Evolutionary conservation across 208 protist species (phyloP).

Genomic region (Trypanosoma congolense): DNA sequence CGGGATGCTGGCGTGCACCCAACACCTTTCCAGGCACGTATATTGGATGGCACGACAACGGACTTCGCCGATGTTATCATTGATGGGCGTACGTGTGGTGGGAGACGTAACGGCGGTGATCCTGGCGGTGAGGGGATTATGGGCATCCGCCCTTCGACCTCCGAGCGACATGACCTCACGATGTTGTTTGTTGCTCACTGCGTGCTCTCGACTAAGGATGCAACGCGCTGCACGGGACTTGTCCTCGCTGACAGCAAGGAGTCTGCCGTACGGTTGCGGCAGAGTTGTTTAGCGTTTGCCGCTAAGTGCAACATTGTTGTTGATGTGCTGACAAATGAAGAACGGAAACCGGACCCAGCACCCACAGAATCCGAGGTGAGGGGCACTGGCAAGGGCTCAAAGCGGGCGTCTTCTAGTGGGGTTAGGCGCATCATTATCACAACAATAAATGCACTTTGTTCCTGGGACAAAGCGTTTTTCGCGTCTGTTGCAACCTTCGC

Average conservation of each 20-base stretch:
- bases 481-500: constrained; percentile 12
- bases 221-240: constrained; percentile 21
- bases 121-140: constrained; percentile 28
- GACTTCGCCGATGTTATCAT: constrained; percentile 70
- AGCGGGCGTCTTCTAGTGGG: background rate
- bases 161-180: constrained; percentile 43
- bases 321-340: constrained; percentile 6
- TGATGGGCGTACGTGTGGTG: constrained; percentile 44
- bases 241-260: constrained; percentile 30
- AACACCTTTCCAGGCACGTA: constrained; percentile 45
- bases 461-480: constrained; percentile 16
- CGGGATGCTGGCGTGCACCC: constrained; percentile 21
- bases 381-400: background rate
- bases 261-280: constrained; percentile 14
- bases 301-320: constrained; percentile 9
- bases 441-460: constrained; percentile 11
- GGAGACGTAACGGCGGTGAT: constrained; percentile 6
- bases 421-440: constrained; percentile 17
- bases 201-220: constrained; percentile 27
- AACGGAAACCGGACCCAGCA: constrained; percentile 8
- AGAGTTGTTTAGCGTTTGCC: constrained; percentile 12
- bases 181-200: constrained; percentile 51
- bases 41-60: constrained; percentile 39
- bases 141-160: constrained; percentile 16
- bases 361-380: constrained; percentile 1